These are phyloP conservation scores for Botryotinia calthae DNA, from an alignment of 2,329 filamentous ascomycete species.

Conservation along the genomic window DNA sequence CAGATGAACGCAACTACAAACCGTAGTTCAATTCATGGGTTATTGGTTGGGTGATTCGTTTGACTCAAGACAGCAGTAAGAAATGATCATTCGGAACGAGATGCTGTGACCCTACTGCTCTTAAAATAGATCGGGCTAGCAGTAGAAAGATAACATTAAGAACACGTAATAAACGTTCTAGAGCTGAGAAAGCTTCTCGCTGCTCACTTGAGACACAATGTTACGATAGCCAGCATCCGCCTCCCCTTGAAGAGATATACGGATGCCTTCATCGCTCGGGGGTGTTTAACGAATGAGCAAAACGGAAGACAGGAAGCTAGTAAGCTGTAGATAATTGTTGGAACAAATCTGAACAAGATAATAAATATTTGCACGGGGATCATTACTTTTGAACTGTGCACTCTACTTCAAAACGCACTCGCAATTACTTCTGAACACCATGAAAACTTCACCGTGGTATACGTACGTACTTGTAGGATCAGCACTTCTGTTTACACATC, in stretches of 20 bases:
- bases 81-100: neutral
- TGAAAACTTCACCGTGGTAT: neutral
- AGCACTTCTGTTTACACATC: conserved; percentile 3
- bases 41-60: neutral
- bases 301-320: neutral
- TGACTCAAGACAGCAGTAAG: neutral
- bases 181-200: neutral
- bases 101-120: neutral
- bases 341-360: neutral
- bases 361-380: neutral
- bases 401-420: neutral
- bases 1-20: neutral
- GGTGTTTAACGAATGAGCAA: neutral
- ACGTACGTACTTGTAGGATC: conserved; percentile 10
- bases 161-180: neutral
- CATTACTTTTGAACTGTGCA: neutral
- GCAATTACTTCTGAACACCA: neutral
- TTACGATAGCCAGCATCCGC: neutral
- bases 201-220: neutral
- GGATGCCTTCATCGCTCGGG: neutral
- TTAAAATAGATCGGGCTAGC: neutral
- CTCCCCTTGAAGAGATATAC: neutral
- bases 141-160: neutral
- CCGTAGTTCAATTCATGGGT: neutral
- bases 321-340: no score